Conservation (phyloP, 2,329 filamentous ascomycete genomes). For the Exophiala phaeomuriformis region DNA sequence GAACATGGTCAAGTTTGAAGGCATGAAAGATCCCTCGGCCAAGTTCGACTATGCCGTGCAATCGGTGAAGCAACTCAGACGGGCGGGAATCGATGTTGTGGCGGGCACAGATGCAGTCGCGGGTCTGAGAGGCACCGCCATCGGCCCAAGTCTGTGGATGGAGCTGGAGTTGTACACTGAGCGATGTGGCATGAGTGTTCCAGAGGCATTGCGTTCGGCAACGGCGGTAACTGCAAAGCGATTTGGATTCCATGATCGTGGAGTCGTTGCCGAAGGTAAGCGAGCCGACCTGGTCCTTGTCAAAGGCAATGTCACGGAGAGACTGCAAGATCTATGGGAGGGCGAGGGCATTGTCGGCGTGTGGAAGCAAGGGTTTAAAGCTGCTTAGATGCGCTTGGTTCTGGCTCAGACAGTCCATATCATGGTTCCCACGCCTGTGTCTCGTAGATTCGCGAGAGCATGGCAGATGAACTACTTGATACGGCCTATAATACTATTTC, state of each 20-base stretch:
- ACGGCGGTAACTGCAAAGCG: slow-evolving; percentile 27
- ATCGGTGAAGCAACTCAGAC: slow-evolving; percentile 23
- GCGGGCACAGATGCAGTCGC: slow-evolving; percentile 30
- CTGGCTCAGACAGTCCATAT: too few species aligned
- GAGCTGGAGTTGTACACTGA: slow-evolving; percentile 29
- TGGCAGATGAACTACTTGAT: too few species aligned
- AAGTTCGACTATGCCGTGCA: slow-evolving; percentile 23
- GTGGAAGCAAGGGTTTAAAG: slow-evolving; percentile 25
- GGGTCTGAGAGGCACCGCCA: slow-evolving; percentile 22
- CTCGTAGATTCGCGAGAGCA: too few species aligned
- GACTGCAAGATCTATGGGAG: slow-evolving; percentile 22
- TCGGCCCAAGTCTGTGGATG: slow-evolving; percentile 28
- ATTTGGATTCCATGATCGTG: slow-evolving; percentile 30
- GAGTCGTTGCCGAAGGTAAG: slow-evolving; percentile 26
- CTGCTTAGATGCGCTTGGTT: slow-evolving; percentile 1
- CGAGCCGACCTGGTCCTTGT: slow-evolving; percentile 27
- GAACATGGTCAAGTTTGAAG: slow-evolving; percentile 27
- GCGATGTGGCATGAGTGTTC: slow-evolving; percentile 26
- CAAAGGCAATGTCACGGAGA: slow-evolving; percentile 23
- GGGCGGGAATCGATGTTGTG: slow-evolving; percentile 29
- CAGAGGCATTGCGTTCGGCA: slow-evolving; percentile 28
- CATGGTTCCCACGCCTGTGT: too few species aligned
- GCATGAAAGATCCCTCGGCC: slow-evolving; percentile 23
- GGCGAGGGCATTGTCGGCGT: slow-evolving; percentile 22
- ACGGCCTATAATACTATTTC: too few species aligned